phyloP scores from a whole-genome alignment of 176 grass and related monocot species.

The Eremochloa ophiuroides region DNA sequence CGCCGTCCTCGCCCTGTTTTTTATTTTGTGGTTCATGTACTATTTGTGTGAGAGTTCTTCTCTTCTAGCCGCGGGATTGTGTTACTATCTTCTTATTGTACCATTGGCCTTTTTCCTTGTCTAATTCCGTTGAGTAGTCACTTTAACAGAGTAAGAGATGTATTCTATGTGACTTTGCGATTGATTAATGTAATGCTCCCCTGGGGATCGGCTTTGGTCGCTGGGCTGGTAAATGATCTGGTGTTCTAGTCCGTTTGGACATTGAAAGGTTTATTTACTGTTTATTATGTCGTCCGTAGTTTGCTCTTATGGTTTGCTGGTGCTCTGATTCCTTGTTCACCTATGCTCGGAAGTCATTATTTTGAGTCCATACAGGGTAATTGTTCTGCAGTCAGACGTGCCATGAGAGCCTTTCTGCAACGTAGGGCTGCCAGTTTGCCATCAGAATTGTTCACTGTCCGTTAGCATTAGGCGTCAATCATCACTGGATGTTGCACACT shows the following conservation, averaged over 20 bases:
- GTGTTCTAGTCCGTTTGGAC: background rate
- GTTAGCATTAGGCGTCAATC: too few species aligned
- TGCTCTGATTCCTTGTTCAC: background rate
- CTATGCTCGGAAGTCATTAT: background rate
- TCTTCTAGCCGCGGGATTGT: conserved; percentile 34
- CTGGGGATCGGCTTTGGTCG: background rate
- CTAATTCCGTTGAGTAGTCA: conserved; percentile 39
- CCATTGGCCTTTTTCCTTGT: conserved; percentile 30
- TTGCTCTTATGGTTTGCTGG: background rate
- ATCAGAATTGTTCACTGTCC: too few species aligned
- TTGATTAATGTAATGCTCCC: conserved; percentile 51
- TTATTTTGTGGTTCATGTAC: conserved; percentile 47
- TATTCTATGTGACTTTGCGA: conserved; percentile 50
- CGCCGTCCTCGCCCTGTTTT: conserved; percentile 9
- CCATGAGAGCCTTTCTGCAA: background rate
- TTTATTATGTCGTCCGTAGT: background rate
- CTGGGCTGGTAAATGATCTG: background rate
- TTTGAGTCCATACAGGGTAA: too few species aligned
- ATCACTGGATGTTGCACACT: too few species aligned
- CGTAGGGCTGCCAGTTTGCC: too few species aligned
- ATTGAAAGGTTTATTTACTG: background rate
- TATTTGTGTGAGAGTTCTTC: conserved; percentile 38
- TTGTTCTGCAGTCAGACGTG: background rate
- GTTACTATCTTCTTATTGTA: conserved; percentile 27
- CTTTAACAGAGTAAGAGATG: conserved; percentile 43